Evolutionary conservation across 2,329 filamentous ascomycete species (phyloP), one percentile per base, ranked within the genome.

Genomic region (Colletotrichum phormii): DNA sequence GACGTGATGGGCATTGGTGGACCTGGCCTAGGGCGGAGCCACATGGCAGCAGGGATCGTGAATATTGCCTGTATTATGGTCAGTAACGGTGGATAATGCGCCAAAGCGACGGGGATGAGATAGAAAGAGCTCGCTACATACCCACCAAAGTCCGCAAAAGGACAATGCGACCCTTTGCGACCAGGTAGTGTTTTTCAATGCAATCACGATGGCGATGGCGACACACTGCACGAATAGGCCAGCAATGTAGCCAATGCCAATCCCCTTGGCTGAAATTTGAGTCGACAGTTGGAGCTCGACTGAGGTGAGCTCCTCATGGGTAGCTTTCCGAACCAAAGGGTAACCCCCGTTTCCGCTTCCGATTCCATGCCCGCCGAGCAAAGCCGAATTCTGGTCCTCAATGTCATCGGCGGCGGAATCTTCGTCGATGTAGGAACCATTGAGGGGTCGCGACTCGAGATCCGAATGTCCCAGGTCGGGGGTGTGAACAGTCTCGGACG

Each of bases 191-290:
- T 94, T 95, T 49, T 90, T 88, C 80, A 94, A 90, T 2, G 86
- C 83, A 51, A 95, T 87, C 3, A 98, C 89, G 53, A 98, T 89
- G 61, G 94, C 82, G 73, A 98, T 96, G 64, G 93, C 92, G 2
- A 95, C 80, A 73, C 94, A 93, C 81, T 98, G 97, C 12, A 98
- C 86, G 71, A 97, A 90, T 0, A 98, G 87, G 0, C 94, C 95
- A 1, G 95, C 95, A 49, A 93, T 91, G 80, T 99, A 99, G 13
- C 97, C 97, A 74, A 98, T 97, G 0, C 95, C 96, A 65, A 98
- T 96, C 12, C 97, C 97, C 78, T 93, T 93, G 2, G 95, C 94
- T 0, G 96, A 98, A 75, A 99, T 97, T 77, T 93, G 91, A 1
- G 95, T 98, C 0, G 95, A 98, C 8, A 98, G 86, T 74, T 91